Evolutionary conservation across 2,329 filamentous ascomycete species (phyloP).

Genomic region (Neoarthrinium moseri): DNA sequence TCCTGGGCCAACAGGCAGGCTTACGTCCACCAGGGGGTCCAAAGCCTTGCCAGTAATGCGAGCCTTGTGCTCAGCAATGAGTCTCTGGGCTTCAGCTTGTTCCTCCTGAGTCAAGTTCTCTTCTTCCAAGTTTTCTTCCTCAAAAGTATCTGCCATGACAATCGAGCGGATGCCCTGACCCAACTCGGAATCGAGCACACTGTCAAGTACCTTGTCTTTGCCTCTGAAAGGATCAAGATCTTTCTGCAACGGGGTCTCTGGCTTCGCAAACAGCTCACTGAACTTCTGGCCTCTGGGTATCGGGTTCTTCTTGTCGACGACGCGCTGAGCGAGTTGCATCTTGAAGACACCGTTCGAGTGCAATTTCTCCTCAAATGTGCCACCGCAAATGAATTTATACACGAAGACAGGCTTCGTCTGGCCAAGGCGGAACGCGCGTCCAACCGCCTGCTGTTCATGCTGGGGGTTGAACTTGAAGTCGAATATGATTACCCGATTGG

Average conservation of each 20-base stretch:
- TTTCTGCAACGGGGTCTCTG: conserved; percentile 49
- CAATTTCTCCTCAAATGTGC: conserved; percentile 75
- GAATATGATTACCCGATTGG: conserved; percentile 83
- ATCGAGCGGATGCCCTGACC: conserved; percentile 52
- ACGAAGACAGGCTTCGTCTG: conserved; percentile 80
- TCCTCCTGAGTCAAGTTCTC: conserved; percentile 59
- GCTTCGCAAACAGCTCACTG: conserved; percentile 57
- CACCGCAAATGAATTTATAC: conserved; percentile 76
- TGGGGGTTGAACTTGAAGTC: conserved; percentile 81
- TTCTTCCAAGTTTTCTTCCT: conserved; percentile 64
- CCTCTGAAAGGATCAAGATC: conserved; percentile 54
- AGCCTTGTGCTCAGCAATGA: conserved; percentile 25
- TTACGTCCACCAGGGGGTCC: not conserved
- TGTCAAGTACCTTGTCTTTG: conserved; percentile 62
- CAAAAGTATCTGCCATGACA: conserved; percentile 69
- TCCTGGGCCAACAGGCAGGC: not conserved
- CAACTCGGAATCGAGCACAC: conserved; percentile 37
- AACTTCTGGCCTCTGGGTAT: conserved; percentile 62
- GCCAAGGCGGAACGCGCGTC: conserved; percentile 81
- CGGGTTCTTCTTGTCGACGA: conserved; percentile 81
- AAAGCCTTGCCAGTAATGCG: conserved; percentile 15
- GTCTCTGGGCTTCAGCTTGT: conserved; percentile 47
- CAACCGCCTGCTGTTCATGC: conserved; percentile 83
- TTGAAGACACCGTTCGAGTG: conserved; percentile 81
- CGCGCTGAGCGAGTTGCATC: conserved; percentile 71